Base-by-base conservation (phyloP, 2,329 filamentous ascomycete species). In the Cladorrhinum sp. region DNA sequence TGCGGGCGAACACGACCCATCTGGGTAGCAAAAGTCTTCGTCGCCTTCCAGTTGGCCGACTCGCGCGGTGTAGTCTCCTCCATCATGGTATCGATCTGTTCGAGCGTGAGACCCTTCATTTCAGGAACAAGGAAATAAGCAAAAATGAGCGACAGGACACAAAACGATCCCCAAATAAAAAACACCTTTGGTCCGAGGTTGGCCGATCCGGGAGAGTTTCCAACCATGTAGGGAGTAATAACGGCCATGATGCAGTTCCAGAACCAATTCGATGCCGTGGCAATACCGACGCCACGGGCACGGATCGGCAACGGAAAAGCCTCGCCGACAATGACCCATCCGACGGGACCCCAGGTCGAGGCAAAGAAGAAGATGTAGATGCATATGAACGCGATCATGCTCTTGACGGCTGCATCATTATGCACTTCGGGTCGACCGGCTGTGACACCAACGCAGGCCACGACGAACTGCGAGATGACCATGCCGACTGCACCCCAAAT, bases 331-430 rank as follows among this genome's bases (percentile, higher is more conserved):
- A 91, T 81, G 51, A 84, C 82, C 85, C 85, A 88, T 29, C 61
- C 62, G 20, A 70, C 85, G 1, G 89, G 89, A 51, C 89, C 89
- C 89, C 88, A 92, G 59, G 88, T 91, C 24, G 80, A 82, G 58
- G 88, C 88, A 74, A 92, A 92, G 83, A 88, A 90, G 79, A 89
- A 86, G 76, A 92, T 91, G 81, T 89, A 90, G 76, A 92, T 83
- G 76, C 85, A 87, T 72, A 90, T 90, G 77, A 91, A 90, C 56
- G 87, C 84, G 66, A 91, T 89, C 77, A 88, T 82, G 32, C 84
- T 82, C 50, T 70, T 69, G 50, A 72, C 69, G 24, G 73, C 75
- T 8, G 51, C 45, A 25, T 59, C 74, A 22, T 45, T 45, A n/a
- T 16, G 7, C 65, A 75, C 79, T 36, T 78, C 77, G 18, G 78